Percentiles rank a stretch among this genome's conserved stretches.
Conservation (phyloP, 805 yeast genomes). For the Cyberlindnera subsufficiens region DNA sequence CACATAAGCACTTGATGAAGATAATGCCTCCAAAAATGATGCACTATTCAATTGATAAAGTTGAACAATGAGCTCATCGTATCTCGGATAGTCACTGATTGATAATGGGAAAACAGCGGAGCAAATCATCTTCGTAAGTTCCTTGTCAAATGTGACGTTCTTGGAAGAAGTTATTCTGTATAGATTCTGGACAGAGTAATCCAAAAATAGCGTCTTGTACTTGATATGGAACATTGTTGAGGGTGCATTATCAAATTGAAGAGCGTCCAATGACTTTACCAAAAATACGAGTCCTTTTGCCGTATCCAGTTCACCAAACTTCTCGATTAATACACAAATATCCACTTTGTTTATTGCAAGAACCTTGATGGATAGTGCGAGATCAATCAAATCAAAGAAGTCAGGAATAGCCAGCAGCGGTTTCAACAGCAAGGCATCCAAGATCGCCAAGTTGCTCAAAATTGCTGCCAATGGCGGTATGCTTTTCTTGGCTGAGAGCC, state of each 20-base stretch:
- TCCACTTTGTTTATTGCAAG: conserved; percentile 26
- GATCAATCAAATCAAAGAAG: conserved; percentile 25
- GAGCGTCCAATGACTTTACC: conserved; percentile 13
- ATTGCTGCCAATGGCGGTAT: conserved; percentile 13
- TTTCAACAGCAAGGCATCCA: conserved; percentile 25
- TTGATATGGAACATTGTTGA: conserved; percentile 23
- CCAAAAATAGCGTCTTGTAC: conserved; percentile 15
- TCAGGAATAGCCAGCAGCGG: conserved; percentile 21
- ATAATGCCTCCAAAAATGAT: conserved; percentile 4
- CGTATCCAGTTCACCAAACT: conserved; percentile 7
- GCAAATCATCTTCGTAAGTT: conserved; percentile 6
- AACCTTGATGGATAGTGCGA: conserved; percentile 24
- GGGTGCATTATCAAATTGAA: conserved; percentile 20
- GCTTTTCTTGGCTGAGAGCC: not conserved
- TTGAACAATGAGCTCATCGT: conserved; percentile 18
- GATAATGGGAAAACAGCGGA: conserved; percentile 19
- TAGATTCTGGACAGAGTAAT: conserved; percentile 15
- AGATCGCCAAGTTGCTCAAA: conserved; percentile 20
- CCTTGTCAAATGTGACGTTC: conserved; percentile 8
- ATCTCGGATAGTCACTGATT: conserved; percentile 22
- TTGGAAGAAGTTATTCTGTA: conserved; percentile 14
- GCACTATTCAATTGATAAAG: conserved; percentile 8
- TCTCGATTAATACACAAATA: conserved; percentile 12
- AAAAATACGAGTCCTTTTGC: conserved; percentile 14
- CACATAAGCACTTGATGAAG: conserved; percentile 12